Base-by-base conservation (phyloP, 2,329 filamentous ascomycete species). In the Pseudopyricularia javanii region DNA sequence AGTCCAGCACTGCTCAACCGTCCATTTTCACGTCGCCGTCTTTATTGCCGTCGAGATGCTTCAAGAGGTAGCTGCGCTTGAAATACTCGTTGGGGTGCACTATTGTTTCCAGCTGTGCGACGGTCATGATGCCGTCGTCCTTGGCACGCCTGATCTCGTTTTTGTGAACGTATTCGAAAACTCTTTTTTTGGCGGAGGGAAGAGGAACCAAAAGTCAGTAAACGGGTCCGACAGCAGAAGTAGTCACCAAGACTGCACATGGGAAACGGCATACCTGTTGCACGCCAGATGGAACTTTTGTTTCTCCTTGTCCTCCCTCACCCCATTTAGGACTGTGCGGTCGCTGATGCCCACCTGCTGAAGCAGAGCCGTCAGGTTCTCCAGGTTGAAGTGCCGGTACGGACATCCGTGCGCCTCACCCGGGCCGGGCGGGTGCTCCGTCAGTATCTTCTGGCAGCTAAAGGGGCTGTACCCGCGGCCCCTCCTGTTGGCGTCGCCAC, bases 41-140 rank as follows among this genome's bases (percentile, higher is more conserved):
- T 22, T 70, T 66, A 56, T 75, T 81, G 50, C 69, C 83, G n/a
- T 43, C 35, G 26, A 94, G 67, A 64, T 93, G 88, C 73, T 90
- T 95, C 56, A 98, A 71, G 60, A 94, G 63, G 67, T 89, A 97
- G 65, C 90, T 95, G 53, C 91, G 79, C 75, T 95, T 96, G 69
- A 97, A 98, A 69, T 96, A 98, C 58, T 91, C 91, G 66, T 98
- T 98, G 11, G 93, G 93, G 69, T 98, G 93, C 22, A 95, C 84
- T 64, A 98, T 95, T 0, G 91, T 97, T 69, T 97, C 91, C 43
- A 95, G 74, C 65, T 95, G 88, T 15, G 82, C 81, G 7, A 83
- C 71, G 12, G 76, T 82, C 82, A 85, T 85, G 51, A 83, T 74
- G 6, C 80, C 77, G 50, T 89, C 83, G 43, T 91, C 86, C 68